phyloP scores from a whole-genome alignment of 2,329 filamentous ascomycete species.

The Monilinia polystroma region DNA sequence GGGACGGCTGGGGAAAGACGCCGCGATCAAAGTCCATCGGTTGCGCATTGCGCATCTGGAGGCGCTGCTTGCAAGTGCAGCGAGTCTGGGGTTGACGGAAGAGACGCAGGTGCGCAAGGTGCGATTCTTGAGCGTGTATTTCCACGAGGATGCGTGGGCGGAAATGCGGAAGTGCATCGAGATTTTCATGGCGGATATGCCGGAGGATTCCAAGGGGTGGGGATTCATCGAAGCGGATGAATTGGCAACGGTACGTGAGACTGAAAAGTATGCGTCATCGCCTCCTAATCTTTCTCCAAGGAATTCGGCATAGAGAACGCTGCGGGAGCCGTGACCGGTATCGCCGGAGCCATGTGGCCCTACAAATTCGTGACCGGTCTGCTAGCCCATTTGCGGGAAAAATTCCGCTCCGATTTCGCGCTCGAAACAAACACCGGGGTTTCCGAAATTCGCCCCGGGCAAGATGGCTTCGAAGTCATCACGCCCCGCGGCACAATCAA shows the following conservation, averaged over 20 bases:
- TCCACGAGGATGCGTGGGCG: conserved; percentile 6
- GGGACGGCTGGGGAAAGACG: conserved; percentile 8
- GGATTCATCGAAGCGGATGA: not conserved
- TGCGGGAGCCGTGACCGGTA: conserved; percentile 4
- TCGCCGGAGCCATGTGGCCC: conserved; percentile 47
- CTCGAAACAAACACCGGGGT: conserved; percentile 48
- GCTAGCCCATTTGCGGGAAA: conserved; percentile 46
- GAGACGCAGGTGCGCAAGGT: conserved; percentile 14
- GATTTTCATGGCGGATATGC: conserved; percentile 17
- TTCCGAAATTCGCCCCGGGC: conserved; percentile 25
- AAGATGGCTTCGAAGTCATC: conserved; percentile 46
- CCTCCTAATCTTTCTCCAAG: not conserved
- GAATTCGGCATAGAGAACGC: conserved; percentile 11
- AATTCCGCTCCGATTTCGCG: conserved; percentile 51
- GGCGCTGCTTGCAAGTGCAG: not conserved
- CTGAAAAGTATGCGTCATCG: not conserved
- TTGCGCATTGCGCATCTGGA: conserved; percentile 12
- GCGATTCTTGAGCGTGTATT: conserved; percentile 9
- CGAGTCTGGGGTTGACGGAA: not conserved
- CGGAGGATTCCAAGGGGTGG: conserved; percentile 1
- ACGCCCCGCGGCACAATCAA: conserved; percentile 56
- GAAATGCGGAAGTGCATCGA: not conserved
- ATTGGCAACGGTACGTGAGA: not conserved
- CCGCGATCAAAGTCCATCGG: not conserved
- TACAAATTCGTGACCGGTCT: conserved; percentile 60